Percentiles rank a stretch among this genome's conserved stretches.
Evolutionary conservation across 2,329 filamentous ascomycete species (phyloP).

Genomic region (Cordyceps fumosorosea): DNA sequence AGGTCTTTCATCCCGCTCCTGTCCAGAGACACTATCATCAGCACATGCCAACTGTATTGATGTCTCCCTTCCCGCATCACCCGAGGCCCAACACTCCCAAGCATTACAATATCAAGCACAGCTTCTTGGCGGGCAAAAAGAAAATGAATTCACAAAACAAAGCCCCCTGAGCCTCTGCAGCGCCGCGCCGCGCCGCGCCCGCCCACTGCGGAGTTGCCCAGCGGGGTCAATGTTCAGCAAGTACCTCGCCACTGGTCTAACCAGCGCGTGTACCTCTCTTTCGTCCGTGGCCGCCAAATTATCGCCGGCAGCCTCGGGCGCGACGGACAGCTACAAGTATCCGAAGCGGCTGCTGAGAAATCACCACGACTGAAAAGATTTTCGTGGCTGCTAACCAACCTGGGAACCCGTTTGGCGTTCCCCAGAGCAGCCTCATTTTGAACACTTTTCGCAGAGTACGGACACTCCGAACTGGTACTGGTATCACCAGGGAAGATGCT

Average conservation of each 20-base stretch:
- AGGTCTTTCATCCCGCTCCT: neutral
- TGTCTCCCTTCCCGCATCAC: neutral
- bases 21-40: neutral
- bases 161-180: constrained; percentile 3
- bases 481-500: neutral
- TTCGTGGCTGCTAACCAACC: neutral
- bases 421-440: neutral
- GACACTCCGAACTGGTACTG: too few species aligned
- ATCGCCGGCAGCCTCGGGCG: constrained; percentile 2
- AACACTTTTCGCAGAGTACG: neutral
- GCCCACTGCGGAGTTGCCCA: neutral
- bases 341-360: neutral
- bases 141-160: neutral
- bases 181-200: neutral
- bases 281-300: neutral
- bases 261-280: neutral
- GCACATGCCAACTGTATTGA: neutral
- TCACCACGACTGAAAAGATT: neutral
- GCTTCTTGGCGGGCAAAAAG: neutral
- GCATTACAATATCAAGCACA: neutral
- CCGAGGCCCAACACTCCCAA: neutral
- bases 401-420: neutral
- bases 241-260: neutral
- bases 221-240: neutral
- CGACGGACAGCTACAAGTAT: constrained; percentile 3